Conservation (phyloP, 2,329 filamentous ascomycete species). For the Penicillium griseofulvum region DNA sequence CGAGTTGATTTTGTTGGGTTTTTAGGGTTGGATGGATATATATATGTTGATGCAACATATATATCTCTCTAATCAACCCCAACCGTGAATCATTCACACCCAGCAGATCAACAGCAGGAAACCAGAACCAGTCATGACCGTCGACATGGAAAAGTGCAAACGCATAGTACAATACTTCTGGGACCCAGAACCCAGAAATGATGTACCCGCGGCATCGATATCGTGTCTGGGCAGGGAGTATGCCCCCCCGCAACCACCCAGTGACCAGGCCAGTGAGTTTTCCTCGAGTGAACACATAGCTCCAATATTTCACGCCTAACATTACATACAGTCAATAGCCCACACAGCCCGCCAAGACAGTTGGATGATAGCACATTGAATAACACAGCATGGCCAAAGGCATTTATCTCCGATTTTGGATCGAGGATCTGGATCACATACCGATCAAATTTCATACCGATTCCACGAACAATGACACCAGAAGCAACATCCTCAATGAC, state of each 20-base stretch:
- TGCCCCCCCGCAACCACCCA: conserved; percentile 23
- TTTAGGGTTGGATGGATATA: neutral
- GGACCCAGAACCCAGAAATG: conserved; percentile 84
- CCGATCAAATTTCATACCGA: conserved; percentile 78
- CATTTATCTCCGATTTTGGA: conserved; percentile 89
- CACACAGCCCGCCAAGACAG: neutral
- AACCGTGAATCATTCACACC: neutral
- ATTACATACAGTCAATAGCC: neutral
- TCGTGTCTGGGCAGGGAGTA: conserved; percentile 77
- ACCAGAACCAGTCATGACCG: conserved; percentile 50
- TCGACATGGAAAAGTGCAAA: conserved; percentile 74
- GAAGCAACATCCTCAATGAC: conserved; percentile 71
- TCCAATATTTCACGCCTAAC: neutral
- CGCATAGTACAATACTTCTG: conserved; percentile 88
- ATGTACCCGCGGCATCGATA: conserved; percentile 65
- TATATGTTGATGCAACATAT: neutral
- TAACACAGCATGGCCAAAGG: conserved; percentile 64
- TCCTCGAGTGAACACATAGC: neutral
- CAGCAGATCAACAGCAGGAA: neutral
- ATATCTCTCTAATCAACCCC: neutral
- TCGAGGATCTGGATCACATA: conserved; percentile 97
- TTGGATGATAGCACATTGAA: conserved; percentile 1
- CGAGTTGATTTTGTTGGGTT: neutral
- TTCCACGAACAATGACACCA: conserved; percentile 73
- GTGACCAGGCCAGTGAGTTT: neutral